A percentile compares a stretch with the other conserved stretches of the same genome.
phyloP scores from a whole-genome alignment of 768 basidiomycete genomes.

The Psilocybe sp. region DNA sequence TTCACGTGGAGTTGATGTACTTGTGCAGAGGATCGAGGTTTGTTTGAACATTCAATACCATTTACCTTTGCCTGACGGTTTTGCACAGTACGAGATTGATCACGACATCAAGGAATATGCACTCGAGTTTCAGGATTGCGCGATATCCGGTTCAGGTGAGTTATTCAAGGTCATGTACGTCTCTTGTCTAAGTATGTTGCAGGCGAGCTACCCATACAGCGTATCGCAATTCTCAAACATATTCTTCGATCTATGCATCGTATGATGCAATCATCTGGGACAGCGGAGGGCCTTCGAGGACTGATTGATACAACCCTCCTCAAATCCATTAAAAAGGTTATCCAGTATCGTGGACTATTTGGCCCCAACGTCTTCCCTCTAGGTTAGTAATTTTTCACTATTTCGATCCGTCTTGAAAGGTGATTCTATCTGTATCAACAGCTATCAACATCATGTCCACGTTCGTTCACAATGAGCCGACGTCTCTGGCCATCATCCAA shows the following conservation, averaged over 20 bases:
- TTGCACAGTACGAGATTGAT: slow-evolving; percentile 62
- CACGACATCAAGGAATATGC: slow-evolving; percentile 58
- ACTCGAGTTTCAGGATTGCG: slow-evolving; percentile 17
- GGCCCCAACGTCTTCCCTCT: slow-evolving; percentile 85
- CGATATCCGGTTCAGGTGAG: slow-evolving; percentile 20
- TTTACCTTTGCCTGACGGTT: neutral
- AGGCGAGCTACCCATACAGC: slow-evolving; percentile 75
- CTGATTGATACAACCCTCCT: slow-evolving; percentile 88
- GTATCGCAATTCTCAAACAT: slow-evolving; percentile 84
- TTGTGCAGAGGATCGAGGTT: slow-evolving; percentile 88
- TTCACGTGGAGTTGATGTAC: slow-evolving; percentile 76
- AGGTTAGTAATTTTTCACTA: slow-evolving; percentile 44
- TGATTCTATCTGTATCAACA: slow-evolving; percentile 20
- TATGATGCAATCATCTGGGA: slow-evolving; percentile 96
- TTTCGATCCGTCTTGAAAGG: slow-evolving; percentile 3
- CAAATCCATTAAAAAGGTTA: slow-evolving; percentile 83
- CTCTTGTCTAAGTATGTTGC: neutral
- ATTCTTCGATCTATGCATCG: slow-evolving; percentile 90
- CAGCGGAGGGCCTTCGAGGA: slow-evolving; percentile 90
- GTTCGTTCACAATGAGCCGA: slow-evolving; percentile 98
- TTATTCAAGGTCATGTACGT: neutral
- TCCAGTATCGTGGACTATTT: slow-evolving; percentile 78
- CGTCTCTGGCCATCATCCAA: slow-evolving; percentile 88
- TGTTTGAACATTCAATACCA: slow-evolving; percentile 19
- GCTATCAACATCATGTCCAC: slow-evolving; percentile 95